These are phyloP conservation scores for Debaryomyces udenii DNA, from an alignment of 1,139 yeast species.

Conservation along the genomic window DNA sequence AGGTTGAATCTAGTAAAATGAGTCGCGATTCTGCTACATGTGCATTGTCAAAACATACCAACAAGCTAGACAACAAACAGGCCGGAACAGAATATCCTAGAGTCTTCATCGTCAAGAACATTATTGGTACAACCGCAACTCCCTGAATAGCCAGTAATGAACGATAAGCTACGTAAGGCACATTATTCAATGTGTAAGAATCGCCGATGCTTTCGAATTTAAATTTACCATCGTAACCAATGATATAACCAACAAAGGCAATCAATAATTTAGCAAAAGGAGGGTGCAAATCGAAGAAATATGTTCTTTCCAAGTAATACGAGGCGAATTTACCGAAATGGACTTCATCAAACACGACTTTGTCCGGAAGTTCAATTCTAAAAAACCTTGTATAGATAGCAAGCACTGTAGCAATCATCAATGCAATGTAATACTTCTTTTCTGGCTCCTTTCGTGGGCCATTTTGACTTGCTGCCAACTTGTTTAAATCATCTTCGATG, in stretches of 20 bases:
- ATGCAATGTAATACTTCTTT: slow-evolving; percentile 43
- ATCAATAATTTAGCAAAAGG: slow-evolving; percentile 94
- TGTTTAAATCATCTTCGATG: slow-evolving; percentile 13
- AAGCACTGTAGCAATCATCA: slow-evolving; percentile 55
- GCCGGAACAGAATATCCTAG: slow-evolving; percentile 79
- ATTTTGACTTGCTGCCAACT: slow-evolving; percentile 11
- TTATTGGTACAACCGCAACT: slow-evolving; percentile 75
- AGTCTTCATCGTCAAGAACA: slow-evolving; percentile 82
- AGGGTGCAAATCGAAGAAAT: slow-evolving; percentile 96
- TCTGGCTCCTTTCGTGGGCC: slow-evolving; percentile 11
- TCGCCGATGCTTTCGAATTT: slow-evolving; percentile 93
- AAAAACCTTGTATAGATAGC: slow-evolving; percentile 77
- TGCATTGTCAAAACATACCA: slow-evolving; percentile 87
- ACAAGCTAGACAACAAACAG: slow-evolving; percentile 74
- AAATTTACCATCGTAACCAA: slow-evolving; percentile 87
- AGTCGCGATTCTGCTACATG: slow-evolving; percentile 90
- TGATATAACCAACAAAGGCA: slow-evolving; percentile 86
- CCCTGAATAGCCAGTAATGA: slow-evolving; percentile 83
- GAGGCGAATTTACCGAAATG: slow-evolving; percentile 97
- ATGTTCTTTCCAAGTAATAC: slow-evolving; percentile 77
- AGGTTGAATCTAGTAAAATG: slow-evolving; percentile 87
- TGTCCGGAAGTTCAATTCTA: slow-evolving; percentile 69
- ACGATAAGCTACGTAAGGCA: slow-evolving; percentile 90
- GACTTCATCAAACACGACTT: slow-evolving; percentile 97
- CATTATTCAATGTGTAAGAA: slow-evolving; percentile 70